Evolutionary conservation across 306 rosid species (phyloP), one percentile per base, ranked within the genome.

Genomic region (Trifolium dubium): DNA sequence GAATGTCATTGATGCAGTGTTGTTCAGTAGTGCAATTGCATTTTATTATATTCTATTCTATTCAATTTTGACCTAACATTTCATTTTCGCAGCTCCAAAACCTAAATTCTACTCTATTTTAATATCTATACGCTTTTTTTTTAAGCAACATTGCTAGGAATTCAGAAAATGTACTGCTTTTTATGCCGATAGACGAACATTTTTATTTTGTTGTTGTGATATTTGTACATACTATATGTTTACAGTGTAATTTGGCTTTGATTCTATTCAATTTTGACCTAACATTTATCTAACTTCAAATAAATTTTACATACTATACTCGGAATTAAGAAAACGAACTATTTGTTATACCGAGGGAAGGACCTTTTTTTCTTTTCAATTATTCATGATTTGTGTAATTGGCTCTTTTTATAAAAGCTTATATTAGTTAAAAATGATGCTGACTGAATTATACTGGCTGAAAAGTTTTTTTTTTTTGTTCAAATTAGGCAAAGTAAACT

Each of bases 211-310:
- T 6, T 37, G 9, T 37, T 37, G 9, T 37, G 9, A 37, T 37
- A 37, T 6, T 37, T 37, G 40, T 37, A 37, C 40, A 37, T 37
- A 37, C 2, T 37, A 37, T 37, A 0, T 37, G 40, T 37, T 0
- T 41, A 9, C 13, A 23, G 5, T 13, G 17, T 9, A 50, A 50
- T 37, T 23, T 41, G 56, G 12, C 10, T 63, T 63, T 69, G 11
- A 14, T 18, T 78, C 41, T 67, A 69, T 44, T 69, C 62, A 74
- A 69, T 28, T 63, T 43, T 44, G 32, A 44, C 80, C 18, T 32
- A 8, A 34, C 29, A 12, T 70, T 60, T 50, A 5, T 32, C 60
- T 40, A 64, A 32, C 37, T 51, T 59, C 13, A 7, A n/a, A n/a
- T n/a, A n/a, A n/a, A n/a, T n/a, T n/a, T n/a, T 56, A 3, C 2